phyloP scores from a whole-genome alignment of 2,329 filamentous ascomycete species.

The Talaromyces sp. region DNA sequence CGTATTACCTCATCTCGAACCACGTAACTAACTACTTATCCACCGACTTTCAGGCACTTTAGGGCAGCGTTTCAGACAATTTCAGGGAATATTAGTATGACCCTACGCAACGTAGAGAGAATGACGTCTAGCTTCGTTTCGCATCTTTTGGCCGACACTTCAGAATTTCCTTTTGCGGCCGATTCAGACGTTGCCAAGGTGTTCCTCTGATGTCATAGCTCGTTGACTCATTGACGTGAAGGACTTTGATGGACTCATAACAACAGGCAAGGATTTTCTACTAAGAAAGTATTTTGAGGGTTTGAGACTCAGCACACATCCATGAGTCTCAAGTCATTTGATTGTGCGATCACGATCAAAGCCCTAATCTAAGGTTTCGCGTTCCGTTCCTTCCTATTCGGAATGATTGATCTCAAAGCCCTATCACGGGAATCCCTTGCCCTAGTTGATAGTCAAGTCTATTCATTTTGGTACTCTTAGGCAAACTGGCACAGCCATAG shows the following conservation, averaged over 20 bases:
- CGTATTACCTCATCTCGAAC: neutral
- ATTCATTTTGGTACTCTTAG: neutral
- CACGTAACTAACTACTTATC: neutral
- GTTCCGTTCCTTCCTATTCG: constrained; percentile 4
- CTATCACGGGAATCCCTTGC: neutral
- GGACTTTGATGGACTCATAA: neutral
- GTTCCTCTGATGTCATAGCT: neutral
- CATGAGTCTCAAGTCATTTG: neutral
- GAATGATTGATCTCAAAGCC: neutral
- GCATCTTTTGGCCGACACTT: neutral
- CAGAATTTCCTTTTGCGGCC: constrained; percentile 10
- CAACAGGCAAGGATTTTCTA: neutral
- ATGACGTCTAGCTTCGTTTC: neutral
- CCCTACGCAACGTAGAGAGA: neutral
- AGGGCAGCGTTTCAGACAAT: neutral
- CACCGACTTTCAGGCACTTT: neutral
- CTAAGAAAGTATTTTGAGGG: no score
- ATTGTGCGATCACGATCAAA: neutral
- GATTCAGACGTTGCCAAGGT: neutral
- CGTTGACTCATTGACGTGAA: neutral
- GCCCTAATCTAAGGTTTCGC: neutral
- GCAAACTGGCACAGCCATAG: neutral
- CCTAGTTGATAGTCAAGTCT: neutral
- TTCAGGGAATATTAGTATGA: neutral
- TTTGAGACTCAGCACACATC: neutral